Conservation (phyloP, 768 basidiomycete species). For the Boletus tomentosulus region DNA sequence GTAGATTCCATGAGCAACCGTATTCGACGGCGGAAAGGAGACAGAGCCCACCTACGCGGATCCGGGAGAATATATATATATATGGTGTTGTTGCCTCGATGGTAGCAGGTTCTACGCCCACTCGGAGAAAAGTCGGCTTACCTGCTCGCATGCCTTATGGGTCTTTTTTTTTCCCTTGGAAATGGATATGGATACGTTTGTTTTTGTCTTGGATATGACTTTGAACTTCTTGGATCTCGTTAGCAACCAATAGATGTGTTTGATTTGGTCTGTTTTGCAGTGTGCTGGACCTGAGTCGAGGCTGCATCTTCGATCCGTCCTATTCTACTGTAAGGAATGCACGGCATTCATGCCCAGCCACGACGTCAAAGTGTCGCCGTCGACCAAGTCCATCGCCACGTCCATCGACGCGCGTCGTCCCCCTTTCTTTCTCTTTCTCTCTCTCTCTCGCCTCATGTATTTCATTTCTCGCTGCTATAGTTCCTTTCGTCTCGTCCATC, state of each 20-base stretch:
- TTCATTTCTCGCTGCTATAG: too few species aligned
- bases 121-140: neutral
- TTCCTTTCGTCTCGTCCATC: too few species aligned
- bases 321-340: too few species aligned
- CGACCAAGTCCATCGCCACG: too few species aligned
- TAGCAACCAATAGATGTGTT: too few species aligned
- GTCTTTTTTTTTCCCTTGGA: neutral
- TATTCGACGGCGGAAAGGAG: conserved; percentile 7
- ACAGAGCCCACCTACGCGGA: neutral
- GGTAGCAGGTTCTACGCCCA: neutral
- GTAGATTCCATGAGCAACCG: conserved; percentile 10
- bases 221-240: too few species aligned
- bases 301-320: too few species aligned
- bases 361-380: too few species aligned
- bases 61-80: neutral
- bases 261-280: neutral
- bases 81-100: neutral
- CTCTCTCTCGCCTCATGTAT: too few species aligned
- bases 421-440: too few species aligned
- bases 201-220: neutral
- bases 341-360: too few species aligned
- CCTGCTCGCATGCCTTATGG: neutral
- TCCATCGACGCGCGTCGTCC: too few species aligned
- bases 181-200: neutral
- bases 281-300: neutral